Conservation (phyloP, 1,284 basidiomycete genomes). For the Cerioporus squamosus region DNA sequence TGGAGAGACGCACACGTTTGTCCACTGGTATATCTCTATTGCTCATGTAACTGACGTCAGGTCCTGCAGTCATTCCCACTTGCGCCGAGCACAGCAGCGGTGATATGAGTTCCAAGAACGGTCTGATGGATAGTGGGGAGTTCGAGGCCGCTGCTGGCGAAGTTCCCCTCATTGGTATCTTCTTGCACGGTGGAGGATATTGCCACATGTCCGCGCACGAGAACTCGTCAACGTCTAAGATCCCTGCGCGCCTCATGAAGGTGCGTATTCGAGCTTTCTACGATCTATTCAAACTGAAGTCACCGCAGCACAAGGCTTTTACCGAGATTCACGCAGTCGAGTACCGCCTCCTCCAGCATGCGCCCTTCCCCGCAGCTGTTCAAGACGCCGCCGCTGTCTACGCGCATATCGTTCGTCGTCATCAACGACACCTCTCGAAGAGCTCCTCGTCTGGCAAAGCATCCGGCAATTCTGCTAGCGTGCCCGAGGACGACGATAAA, state of each 20-base stretch:
- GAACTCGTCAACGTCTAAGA: conserved; percentile 47
- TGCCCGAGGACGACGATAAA: background rate
- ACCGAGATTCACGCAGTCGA: conserved; percentile 53
- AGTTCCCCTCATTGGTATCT: conserved; percentile 47
- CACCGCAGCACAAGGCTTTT: conserved; percentile 33
- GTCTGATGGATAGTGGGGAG: conserved; percentile 20
- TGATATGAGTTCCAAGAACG: background rate
- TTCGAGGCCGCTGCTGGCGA: conserved; percentile 26
- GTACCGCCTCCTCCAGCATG: conserved; percentile 54
- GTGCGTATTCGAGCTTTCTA: conserved; percentile 15
- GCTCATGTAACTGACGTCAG: background rate
- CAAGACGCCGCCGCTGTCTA: conserved; percentile 68
- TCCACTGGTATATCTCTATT: background rate
- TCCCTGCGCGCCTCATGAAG: conserved; percentile 49
- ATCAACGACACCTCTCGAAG: conserved; percentile 11
- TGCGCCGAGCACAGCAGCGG: background rate
- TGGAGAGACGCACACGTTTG: background rate
- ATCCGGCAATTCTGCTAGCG: background rate
- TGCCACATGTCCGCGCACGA: conserved; percentile 61
- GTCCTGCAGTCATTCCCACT: conserved; percentile 10
- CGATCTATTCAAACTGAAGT: too few relatives aligned
- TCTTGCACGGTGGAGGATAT: conserved; percentile 57
- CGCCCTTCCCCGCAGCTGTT: conserved; percentile 65
- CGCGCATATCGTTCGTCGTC: conserved; percentile 49
- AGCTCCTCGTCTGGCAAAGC: background rate